Base-by-base conservation (phyloP, 1,284 basidiomycete species). In the Megacollybia platyphylla region DNA sequence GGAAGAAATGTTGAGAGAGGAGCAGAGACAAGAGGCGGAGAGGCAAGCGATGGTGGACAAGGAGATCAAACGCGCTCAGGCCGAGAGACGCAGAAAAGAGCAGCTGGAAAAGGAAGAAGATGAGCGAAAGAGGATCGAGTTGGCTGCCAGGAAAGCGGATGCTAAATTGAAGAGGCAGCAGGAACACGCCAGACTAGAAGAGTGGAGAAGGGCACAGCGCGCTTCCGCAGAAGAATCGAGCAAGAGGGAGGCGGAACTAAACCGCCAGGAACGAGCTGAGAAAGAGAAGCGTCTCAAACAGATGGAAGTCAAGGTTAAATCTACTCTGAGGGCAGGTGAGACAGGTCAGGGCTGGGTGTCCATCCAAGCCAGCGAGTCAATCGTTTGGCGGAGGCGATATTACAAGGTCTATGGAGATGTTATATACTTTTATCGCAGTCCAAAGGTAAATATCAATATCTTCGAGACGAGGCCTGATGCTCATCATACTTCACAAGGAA, bases 381-480 rank as follows among this genome's bases (percentile, higher is more conserved):
- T 76, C 44, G 63, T 68, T 0, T 85, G 82, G 82, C 78, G 75
- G 52, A 65, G 82, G 44, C 64, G 81, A 15, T 82, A 71, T 50
- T 82, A 72, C 57, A 73, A 72, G 55, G 66, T 84, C 43, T 62
- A 65, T 45, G 71, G 65, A 15, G 63, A 59, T 40, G 61, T 54
- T 15, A 55, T 79, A 30, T 61, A 65, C 37, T 62, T 85, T 36
- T 79, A 73, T 54, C 68, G 68, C 45, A 74, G 64, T 51, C 67
- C 69, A 17, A 68, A 74, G 61, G 82, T 77, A 45, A 50, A 63
- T 46, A 44, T 32, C 43, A 26, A 37, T 18, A 31, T 9, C 6
- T 39, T 35, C 18, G 10, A 15, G 36, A 34, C 39, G 32, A 42
- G 39, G 44, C 17, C 44, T 35, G 15, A 5, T 30, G 34, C 42